Percentiles rank a stretch among this genome's conserved stretches.
These are phyloP conservation scores for Suillus spraguei DNA, from an alignment of 768 basidiomycete genomes.

Conservation along the genomic window DNA sequence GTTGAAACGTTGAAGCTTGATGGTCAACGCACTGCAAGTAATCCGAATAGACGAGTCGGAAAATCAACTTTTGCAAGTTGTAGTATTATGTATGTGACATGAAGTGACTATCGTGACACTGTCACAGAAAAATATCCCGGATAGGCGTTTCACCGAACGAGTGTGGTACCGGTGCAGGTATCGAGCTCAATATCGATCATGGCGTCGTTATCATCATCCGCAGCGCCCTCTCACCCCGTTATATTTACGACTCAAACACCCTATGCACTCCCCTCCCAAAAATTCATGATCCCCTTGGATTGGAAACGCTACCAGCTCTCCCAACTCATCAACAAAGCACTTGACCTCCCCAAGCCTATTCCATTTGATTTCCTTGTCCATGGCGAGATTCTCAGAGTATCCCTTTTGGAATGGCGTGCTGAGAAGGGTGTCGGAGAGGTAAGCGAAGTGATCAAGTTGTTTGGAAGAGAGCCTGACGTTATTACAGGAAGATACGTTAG, in stretches of 20 bases:
- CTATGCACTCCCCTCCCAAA: conserved; percentile 81
- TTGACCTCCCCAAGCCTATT: conserved; percentile 69
- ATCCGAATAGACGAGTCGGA: not conserved
- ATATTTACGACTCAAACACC: conserved; percentile 73
- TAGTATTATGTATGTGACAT: not conserved
- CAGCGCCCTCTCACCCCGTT: conserved; percentile 51
- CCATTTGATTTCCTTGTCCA: conserved; percentile 93
- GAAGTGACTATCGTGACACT: not conserved
- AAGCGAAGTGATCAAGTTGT: conserved; percentile 21
- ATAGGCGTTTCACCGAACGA: not conserved
- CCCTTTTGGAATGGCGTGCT: conserved; percentile 72
- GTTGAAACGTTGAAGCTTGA: not conserved
- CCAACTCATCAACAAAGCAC: conserved; percentile 93
- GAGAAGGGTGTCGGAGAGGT: conserved; percentile 76
- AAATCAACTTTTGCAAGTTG: too few relatives aligned
- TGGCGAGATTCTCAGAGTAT: conserved; percentile 77
- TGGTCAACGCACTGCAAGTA: not conserved
- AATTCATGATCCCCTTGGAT: conserved; percentile 87
- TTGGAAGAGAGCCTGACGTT: conserved; percentile 9
- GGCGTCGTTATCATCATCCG: conserved; percentile 4
- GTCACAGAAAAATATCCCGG: not conserved
- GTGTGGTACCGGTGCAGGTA: not conserved
- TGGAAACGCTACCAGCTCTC: conserved; percentile 98
- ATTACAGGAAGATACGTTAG: conserved; percentile 81
- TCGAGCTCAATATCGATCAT: not conserved